phyloP scores from a whole-genome alignment of 768 basidiomycete genomes.

The Podaxis mareebaensis region DNA sequence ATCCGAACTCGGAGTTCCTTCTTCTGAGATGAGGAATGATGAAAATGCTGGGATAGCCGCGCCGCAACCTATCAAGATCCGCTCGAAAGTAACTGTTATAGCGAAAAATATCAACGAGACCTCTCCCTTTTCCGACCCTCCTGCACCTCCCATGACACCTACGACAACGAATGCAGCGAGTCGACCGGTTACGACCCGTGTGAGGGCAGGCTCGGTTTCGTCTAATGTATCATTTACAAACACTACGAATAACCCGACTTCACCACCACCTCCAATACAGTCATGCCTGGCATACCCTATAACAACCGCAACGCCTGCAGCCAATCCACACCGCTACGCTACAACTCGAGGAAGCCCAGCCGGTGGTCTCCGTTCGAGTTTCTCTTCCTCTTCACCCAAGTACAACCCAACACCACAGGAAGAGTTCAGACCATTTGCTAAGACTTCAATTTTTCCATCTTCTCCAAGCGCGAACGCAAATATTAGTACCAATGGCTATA shows the following conservation, averaged over 20 bases:
- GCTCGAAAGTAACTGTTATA: conserved; percentile 59
- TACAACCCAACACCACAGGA: conserved; percentile 16
- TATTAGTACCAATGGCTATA: conserved; percentile 16
- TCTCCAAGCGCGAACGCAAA: conserved; percentile 11
- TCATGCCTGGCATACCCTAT: conserved; percentile 44
- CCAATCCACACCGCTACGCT: conserved; percentile 58
- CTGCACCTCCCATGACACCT: conserved; percentile 21
- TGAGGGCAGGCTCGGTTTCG: conserved; percentile 43
- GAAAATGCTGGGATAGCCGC: conserved; percentile 20
- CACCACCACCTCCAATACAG: conserved; percentile 27
- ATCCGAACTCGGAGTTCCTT: conserved; percentile 1
- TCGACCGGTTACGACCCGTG: conserved; percentile 27
- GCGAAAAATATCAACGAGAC: conserved; percentile 35
- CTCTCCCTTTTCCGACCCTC: conserved; percentile 21
- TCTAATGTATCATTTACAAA: conserved; percentile 32
- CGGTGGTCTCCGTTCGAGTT: conserved; percentile 29
- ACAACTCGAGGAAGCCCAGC: conserved; percentile 33
- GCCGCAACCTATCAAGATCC: conserved; percentile 45
- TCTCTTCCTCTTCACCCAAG: conserved; percentile 22
- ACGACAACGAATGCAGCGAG: conserved; percentile 14
- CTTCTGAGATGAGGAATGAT: background rate
- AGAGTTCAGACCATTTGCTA: conserved; percentile 17
- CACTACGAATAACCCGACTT: conserved; percentile 26
- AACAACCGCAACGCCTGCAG: conserved; percentile 53
- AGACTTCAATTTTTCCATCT: conserved; percentile 11